These are phyloP conservation scores for Dioscorea alata DNA, from an alignment of 106 monocot species.

Conservation along the genomic window DNA sequence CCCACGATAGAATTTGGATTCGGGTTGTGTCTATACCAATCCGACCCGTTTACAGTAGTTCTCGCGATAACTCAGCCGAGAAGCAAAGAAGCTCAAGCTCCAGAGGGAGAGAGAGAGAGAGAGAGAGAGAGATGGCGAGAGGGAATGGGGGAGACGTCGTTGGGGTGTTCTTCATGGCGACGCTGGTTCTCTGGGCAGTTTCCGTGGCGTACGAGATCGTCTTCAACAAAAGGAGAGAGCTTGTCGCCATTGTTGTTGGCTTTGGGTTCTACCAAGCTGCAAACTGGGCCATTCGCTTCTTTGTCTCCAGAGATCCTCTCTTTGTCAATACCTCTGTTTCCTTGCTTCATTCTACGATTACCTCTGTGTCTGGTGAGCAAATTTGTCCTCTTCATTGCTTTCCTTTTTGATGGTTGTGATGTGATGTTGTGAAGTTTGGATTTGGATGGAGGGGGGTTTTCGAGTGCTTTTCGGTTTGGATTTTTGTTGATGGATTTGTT, in stretches of 20 bases:
- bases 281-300: conserved; percentile 39
- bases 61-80: too few relatives aligned
- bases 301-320: conserved; percentile 67
- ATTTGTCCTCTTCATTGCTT: neutral
- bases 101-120: conserved; percentile 7
- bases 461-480: neutral
- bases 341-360: conserved; percentile 69
- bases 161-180: conserved; percentile 71
- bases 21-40: too few relatives aligned
- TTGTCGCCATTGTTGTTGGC: conserved; percentile 41
- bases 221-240: conserved; percentile 40
- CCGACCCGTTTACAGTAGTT: too few relatives aligned
- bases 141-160: conserved; percentile 13
- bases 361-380: conserved; percentile 59
- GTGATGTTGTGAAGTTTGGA: neutral
- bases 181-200: conserved; percentile 72
- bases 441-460: neutral
- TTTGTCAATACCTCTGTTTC: conserved; percentile 92
- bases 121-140: conserved; percentile 23
- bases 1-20: too few relatives aligned
- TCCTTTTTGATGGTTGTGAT: neutral
- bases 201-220: conserved; percentile 66
- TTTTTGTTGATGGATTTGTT: neutral
- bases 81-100: neutral
- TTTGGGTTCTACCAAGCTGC: conserved; percentile 73